Base-by-base conservation (phyloP, 2,329 filamentous ascomycete species). In the Arthroderma sp. region DNA sequence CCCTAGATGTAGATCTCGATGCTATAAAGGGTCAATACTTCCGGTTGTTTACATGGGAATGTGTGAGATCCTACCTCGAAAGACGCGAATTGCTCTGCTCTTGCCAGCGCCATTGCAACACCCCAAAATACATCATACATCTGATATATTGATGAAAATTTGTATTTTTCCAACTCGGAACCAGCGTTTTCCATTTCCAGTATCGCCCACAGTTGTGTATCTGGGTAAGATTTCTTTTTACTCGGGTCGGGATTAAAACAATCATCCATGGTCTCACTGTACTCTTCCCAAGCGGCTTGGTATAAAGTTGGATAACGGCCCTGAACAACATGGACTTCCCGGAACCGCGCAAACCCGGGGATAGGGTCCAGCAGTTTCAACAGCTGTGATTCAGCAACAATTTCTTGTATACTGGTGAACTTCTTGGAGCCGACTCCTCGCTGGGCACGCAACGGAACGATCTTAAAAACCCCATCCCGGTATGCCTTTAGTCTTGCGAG, bases 121-220 rank as follows among this genome's bases (percentile, higher is more conserved):
- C 75, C 73, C 78, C 78, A 82, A 60, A 82, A 82, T 1, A 81
- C 70, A 55, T 81, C 78, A 64, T 76, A 80, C 2, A 74, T 66
- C 49, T 72, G 66, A 46, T 67, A 68, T 4, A 63, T 58, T 0
- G 65, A 66, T 1, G 58, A 60, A 57, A 62, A 65, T 30, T 55
- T 51, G 29, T 67, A 62, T 11, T 64, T 65, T 38, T 74, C 72
- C 32, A 79, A 62, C 52, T 80, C 76, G 15, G 63, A 70, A 2
- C 78, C 78, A 0, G 78, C 78, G 54, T 81, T 74, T 53, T 77
- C 72, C 78, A 81, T 81, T 52, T 81, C 78, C 8, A 81, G 65
- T 9, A 80, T 70, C 0, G 75, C 74, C 76, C 77, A 81, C 2
- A 80, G 61, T 54, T 80, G 76, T 3, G 68, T 64, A 36, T 72